Conservation (phyloP, 1,284 basidiomycete species). For the Marasmius oreades region DNA sequence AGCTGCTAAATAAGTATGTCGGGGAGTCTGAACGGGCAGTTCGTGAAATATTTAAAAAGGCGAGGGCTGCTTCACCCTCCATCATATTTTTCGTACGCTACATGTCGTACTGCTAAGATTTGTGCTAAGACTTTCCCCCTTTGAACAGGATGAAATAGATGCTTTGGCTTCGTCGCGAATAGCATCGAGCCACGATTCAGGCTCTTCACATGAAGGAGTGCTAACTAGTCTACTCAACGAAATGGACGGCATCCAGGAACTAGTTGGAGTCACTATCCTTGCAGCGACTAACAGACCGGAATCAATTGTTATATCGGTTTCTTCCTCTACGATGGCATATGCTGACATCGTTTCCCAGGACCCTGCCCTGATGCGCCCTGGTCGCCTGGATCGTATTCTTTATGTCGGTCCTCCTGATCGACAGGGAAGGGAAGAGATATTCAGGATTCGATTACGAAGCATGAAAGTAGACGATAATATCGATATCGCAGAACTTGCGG, state of each 20-base stretch:
- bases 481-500: slow-evolving; percentile 69
- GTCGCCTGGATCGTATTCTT: slow-evolving; percentile 91
- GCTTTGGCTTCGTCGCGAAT: slow-evolving; percentile 83
- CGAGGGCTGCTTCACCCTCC: slow-evolving; percentile 88
- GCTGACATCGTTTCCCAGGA: slow-evolving; percentile 54
- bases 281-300: slow-evolving; percentile 97
- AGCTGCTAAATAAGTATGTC: slow-evolving; percentile 96
- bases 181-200: slow-evolving; percentile 51
- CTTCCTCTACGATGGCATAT: not conserved
- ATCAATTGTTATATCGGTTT: slow-evolving; percentile 62
- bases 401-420: slow-evolving; percentile 93
- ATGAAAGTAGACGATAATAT: slow-evolving; percentile 81
- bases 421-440: slow-evolving; percentile 78
- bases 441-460: slow-evolving; percentile 69
- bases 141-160: slow-evolving; percentile 90
- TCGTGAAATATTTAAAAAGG: slow-evolving; percentile 94
- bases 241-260: slow-evolving; percentile 97
- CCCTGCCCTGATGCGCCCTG: slow-evolving; percentile 91
- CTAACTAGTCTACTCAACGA: slow-evolving; percentile 94
- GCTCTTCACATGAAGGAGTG: slow-evolving; percentile 77
- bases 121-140: not conserved
- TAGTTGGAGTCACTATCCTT: slow-evolving; percentile 89
- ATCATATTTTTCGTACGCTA: slow-evolving; percentile 90
- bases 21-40: slow-evolving; percentile 96
- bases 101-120: slow-evolving; percentile 10